Percentiles rank a stretch among this genome's conserved stretches.
Conservation (phyloP, 2,329 filamentous ascomycete genomes). For the Elsinoe australis region DNA sequence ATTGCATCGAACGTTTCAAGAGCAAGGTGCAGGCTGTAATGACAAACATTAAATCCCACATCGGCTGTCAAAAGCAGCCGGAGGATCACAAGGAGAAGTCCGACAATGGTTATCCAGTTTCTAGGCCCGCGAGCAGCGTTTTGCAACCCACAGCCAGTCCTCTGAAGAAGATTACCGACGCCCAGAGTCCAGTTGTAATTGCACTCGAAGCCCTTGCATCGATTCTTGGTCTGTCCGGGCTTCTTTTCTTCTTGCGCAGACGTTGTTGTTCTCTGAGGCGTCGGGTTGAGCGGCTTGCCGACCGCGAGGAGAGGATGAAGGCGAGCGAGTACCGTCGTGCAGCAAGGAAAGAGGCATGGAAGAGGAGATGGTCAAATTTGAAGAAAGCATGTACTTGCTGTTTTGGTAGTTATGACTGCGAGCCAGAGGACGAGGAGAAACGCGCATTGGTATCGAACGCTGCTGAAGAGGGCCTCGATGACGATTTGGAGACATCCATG, state of each 20-base stretch:
- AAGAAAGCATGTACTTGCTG: constrained; percentile 27
- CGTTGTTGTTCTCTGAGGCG: constrained; percentile 45
- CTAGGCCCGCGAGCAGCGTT: neutral
- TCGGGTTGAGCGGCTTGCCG: constrained; percentile 46
- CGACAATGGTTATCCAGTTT: neutral
- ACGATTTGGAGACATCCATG: constrained; percentile 39
- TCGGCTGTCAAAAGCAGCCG: constrained; percentile 2
- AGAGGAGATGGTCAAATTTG: constrained; percentile 42
- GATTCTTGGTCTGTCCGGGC: constrained; percentile 38
- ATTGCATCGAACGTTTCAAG: constrained; percentile 4
- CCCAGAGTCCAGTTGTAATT: constrained; percentile 30
- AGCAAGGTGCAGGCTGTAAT: neutral
- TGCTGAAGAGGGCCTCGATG: constrained; percentile 28
- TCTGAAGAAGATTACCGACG: neutral
- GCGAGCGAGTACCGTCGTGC: constrained; percentile 47
- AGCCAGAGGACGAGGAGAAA: constrained; percentile 46
- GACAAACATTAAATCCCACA: neutral
- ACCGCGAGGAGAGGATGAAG: constrained; percentile 47
- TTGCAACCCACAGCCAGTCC: neutral
- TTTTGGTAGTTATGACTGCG: constrained; percentile 26
- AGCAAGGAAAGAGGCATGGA: constrained; percentile 43
- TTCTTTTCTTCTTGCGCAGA: constrained; percentile 39
- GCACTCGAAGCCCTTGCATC: constrained; percentile 39
- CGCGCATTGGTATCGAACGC: constrained; percentile 39
- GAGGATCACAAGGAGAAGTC: neutral